These are phyloP conservation scores for Trypanosomatidae sp. DNA, from an alignment of 208 protist species.

Conservation along the genomic window DNA sequence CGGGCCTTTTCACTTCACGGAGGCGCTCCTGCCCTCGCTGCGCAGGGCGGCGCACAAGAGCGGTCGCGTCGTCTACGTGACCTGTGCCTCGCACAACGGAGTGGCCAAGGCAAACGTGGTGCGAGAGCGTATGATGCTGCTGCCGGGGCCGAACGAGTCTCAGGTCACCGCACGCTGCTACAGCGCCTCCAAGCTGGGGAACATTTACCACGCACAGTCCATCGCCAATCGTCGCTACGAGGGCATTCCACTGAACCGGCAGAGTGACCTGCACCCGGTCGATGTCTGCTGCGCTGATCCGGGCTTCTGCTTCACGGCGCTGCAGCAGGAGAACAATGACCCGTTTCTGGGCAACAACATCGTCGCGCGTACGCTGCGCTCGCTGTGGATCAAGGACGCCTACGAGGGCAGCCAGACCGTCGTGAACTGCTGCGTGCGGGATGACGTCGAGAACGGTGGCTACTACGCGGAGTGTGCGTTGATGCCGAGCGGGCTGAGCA, in stretches of 20 bases:
- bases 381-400: conserved; percentile 68
- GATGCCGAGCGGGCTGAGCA: conserved; percentile 70
- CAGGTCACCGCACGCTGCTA: conserved; percentile 75
- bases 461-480: conserved; percentile 78
- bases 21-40: conserved; percentile 73
- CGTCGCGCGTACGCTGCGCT: conserved; percentile 56
- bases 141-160: conserved; percentile 37
- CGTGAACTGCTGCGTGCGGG: conserved; percentile 68
- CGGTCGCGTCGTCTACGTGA: conserved; percentile 81
- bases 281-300: conserved; percentile 71
- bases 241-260: conserved; percentile 60
- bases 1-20: conserved; percentile 76
- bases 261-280: conserved; percentile 58
- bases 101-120: conserved; percentile 59
- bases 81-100: conserved; percentile 74
- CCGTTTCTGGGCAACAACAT: conserved; percentile 50
- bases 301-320: conserved; percentile 63
- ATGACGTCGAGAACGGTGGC: conserved; percentile 58
- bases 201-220: conserved; percentile 79
- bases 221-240: conserved; percentile 72
- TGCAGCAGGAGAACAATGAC: conserved; percentile 33
- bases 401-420: conserved; percentile 79
- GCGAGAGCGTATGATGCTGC: conserved; percentile 60
- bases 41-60: conserved; percentile 34
- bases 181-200: conserved; percentile 80